Evolutionary conservation across 306 rosid genomes (phyloP), one percentile per base, ranked within the genome.

Genomic region (Malus asiatica): DNA sequence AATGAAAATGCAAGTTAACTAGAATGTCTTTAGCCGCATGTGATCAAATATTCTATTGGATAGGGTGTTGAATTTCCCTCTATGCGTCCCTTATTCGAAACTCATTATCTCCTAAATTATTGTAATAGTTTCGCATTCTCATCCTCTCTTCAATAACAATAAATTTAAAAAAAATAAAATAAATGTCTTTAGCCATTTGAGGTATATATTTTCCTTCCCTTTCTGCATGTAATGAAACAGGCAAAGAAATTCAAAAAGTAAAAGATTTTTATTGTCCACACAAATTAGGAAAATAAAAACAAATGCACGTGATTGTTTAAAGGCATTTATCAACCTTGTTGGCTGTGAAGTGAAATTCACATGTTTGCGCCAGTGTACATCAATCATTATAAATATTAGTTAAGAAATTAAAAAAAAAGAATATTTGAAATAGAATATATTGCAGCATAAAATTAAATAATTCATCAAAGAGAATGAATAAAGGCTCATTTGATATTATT

Each of bases 321-420:
- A 59, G 68, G 76, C 76, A 73, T 15, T 73, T 23, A 73, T 59
- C 68, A 59, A 38, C 76, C 14, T 38, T 40, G 76, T 25, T 73
- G 76, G 46, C 76, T 10, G 7, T 38, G 38, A 35, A 38, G 40
- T 29, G 42, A 29, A 48, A 62, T 15, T 12, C 67, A 62, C 67
- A 33, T 62, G 67, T 3, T 27, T 62, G 67, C 22, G 18, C 40
- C 67, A 62, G 67, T 15, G 30, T 15, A 3, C 11, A 13, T 62
- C 3, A 30, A 60, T 60, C 29, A 60, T 60, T 23, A 9, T 23
- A 16, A 2, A 53, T 46, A 46, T 46, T 10, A 53, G 6, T 18
- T 16, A 4, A 53, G 19, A 53, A 2, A 46, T 0, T 4, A 53
- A 53, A 4, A 53, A 18, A 53, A 16, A 2, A 40, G 1, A 40